Percentiles rank a stretch among this genome's conserved stretches.
Conservation (phyloP, 1,284 basidiomycete genomes). For the Paramarasmius palmivorus region DNA sequence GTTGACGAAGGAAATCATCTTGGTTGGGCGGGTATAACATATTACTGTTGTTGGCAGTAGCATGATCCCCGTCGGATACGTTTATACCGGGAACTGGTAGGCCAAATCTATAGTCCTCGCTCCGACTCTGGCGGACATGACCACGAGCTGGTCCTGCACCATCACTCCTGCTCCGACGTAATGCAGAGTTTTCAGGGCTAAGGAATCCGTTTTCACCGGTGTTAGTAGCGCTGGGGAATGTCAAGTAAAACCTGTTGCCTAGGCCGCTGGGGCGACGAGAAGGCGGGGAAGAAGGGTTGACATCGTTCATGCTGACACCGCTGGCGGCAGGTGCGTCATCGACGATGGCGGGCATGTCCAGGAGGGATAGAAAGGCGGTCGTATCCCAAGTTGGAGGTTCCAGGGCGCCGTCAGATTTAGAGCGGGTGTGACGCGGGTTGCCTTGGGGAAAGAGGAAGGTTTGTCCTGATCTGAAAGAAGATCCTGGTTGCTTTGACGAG, state of each 20-base stretch:
- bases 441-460: conserved; percentile 30
- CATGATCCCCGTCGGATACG: conserved; percentile 7
- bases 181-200: conserved; percentile 48
- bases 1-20: conserved; percentile 41
- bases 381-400: conserved; percentile 39
- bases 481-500: conserved; percentile 8
- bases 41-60: not conserved
- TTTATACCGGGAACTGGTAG: conserved; percentile 14
- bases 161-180: conserved; percentile 58
- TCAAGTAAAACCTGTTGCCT: conserved; percentile 25
- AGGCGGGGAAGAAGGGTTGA: conserved; percentile 33
- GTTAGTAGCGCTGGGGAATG: conserved; percentile 25
- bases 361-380: conserved; percentile 19
- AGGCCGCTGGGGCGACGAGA: conserved; percentile 24
- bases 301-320: conserved; percentile 47
- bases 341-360: conserved; percentile 26
- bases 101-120: conserved; percentile 45
- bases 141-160: conserved; percentile 36
- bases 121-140: conserved; percentile 50
- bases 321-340: conserved; percentile 25
- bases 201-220: conserved; percentile 39
- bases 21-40: conserved; percentile 39
- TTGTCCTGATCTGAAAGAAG: conserved; percentile 14
- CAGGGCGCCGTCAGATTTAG: conserved; percentile 62
- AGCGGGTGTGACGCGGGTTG: conserved; percentile 45